Evolutionary conservation across 257 asterid genomes (phyloP).

Genomic region (Solanum habrochaites): DNA sequence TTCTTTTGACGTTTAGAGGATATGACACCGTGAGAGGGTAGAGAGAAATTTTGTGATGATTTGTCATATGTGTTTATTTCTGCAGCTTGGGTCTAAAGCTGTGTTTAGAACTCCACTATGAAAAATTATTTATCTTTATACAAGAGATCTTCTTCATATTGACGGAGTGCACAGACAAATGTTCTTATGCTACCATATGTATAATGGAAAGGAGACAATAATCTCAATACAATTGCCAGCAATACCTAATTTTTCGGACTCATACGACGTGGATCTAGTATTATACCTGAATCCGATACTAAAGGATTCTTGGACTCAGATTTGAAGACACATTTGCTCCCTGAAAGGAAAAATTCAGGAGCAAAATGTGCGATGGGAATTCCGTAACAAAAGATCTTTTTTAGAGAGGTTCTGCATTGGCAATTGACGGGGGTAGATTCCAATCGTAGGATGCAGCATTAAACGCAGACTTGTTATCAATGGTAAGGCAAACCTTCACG

Average conservation of each 20-base stretch:
- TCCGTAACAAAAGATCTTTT: slow-evolving; percentile 18
- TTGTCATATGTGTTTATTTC: no score
- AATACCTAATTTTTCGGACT: slow-evolving; percentile 55
- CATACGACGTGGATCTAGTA: slow-evolving; percentile 25
- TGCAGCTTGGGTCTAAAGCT: not conserved
- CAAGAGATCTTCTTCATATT: not conserved
- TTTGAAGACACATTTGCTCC: slow-evolving; percentile 37
- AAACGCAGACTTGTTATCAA: slow-evolving; percentile 59
- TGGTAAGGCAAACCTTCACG: slow-evolving; percentile 26
- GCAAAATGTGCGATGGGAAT: slow-evolving; percentile 14
- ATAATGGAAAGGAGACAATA: slow-evolving; percentile 53
- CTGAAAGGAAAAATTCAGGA: slow-evolving; percentile 23
- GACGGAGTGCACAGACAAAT: not conserved
- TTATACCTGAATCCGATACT: slow-evolving; percentile 15
- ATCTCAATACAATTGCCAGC: slow-evolving; percentile 64
- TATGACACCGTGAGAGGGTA: no score
- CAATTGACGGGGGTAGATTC: slow-evolving; percentile 57
- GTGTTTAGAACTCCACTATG: not conserved
- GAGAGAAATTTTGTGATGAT: no score
- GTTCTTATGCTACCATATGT: not conserved
- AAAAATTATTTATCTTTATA: not conserved
- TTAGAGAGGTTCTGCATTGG: slow-evolving; percentile 19
- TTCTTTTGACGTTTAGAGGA: no score
- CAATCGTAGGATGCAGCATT: slow-evolving; percentile 64
- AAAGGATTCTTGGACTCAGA: slow-evolving; percentile 20